Evolutionary conservation across 352 stramenopile species (phyloP), one percentile per base, ranked within the genome.

Genomic region (Phytophthora pini): DNA sequence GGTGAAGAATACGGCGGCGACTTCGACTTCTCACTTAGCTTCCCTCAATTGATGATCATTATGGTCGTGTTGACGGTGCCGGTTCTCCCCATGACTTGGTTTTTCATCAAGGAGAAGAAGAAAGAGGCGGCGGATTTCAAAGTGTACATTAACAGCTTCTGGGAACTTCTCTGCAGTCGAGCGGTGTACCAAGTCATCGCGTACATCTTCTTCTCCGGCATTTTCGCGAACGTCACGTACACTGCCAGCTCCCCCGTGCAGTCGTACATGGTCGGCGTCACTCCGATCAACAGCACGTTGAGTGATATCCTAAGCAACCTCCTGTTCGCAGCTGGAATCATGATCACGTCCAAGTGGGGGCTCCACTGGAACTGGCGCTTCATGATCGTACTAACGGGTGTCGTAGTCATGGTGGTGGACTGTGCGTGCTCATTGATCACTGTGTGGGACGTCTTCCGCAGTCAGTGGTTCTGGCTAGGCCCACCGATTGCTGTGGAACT

Each of bases 41-140:
- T 65, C 22, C 57, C 57, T 9, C 40, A 65, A n/a, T 26, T 85
- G 27, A 83, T 83, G 72, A 60, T 79, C 40, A 70, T 79, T 48
- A 47, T 84, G 32, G 53, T 65, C 2, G 38, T 74, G 4, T 48
- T 62, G 13, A 54, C 54, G 8, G 29, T 58, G 10, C 51, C 64
- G 0, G 64, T 70, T 11, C 39, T 76, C 20, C 68, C 68, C 11
- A 55, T 58, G 26, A 73, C 68, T 5, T 76, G 68, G 68, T 69
- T 64, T 26, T 76, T 69, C 46, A 76, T 76, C 52, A 64, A 67
- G 31, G 68, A 76, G 20, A 57, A 58, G 6, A 70, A 73, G 40
- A 36, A 27, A 15, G 52, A 64, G 22, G 17, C 17, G 17, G 17
- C 17, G 17, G 17, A 20, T 20, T 20, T 20, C 17, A 20, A 20